Evolutionary conservation across 1,284 basidiomycete genomes (phyloP).

Genomic region (Cutaneotrichosporon arboriforme): DNA sequence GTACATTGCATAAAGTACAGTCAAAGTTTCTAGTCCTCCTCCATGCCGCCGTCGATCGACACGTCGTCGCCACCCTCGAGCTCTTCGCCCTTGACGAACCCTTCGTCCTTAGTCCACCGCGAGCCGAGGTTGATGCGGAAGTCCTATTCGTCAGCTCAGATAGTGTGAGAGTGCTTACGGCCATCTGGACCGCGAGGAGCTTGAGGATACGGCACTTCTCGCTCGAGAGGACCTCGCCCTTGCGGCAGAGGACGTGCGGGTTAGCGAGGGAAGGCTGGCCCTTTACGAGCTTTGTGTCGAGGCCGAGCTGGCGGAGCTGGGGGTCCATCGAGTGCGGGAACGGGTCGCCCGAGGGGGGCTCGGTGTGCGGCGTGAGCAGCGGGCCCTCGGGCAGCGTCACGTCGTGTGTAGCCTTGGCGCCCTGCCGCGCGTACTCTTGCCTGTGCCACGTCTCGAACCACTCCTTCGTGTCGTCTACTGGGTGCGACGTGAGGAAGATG

Average conservation of each 20-base stretch:
- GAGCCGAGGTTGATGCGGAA: constrained; percentile 69
- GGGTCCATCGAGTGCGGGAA: constrained; percentile 97
- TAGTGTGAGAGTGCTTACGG: constrained; percentile 43
- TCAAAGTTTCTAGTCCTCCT: constrained; percentile 31
- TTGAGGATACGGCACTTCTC: constrained; percentile 88
- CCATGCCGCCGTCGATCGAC: constrained; percentile 28
- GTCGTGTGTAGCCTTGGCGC: constrained; percentile 69
- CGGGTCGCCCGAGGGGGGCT: constrained; percentile 65
- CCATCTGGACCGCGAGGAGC: constrained; percentile 79
- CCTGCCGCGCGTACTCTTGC: constrained; percentile 86
- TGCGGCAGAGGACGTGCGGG: constrained; percentile 77
- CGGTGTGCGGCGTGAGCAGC: constrained; percentile 51
- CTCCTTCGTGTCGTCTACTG: constrained; percentile 79
- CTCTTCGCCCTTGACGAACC: constrained; percentile 58
- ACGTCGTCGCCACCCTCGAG: constrained; percentile 39
- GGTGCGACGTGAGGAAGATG: constrained; percentile 82
- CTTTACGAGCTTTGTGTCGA: constrained; percentile 75
- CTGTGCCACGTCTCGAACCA: constrained; percentile 92
- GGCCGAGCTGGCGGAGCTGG: constrained; percentile 83
- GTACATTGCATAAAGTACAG: constrained; percentile 20
- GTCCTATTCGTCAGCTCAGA: constrained; percentile 23
- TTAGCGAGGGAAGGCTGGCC: constrained; percentile 81
- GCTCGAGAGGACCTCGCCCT: constrained; percentile 69
- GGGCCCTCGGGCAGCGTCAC: constrained; percentile 66
- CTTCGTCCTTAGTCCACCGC: constrained; percentile 68